These are phyloP conservation scores for Hortaea sp. DNA, from an alignment of 2,329 filamentous ascomycete genomes.

Conservation along the genomic window DNA sequence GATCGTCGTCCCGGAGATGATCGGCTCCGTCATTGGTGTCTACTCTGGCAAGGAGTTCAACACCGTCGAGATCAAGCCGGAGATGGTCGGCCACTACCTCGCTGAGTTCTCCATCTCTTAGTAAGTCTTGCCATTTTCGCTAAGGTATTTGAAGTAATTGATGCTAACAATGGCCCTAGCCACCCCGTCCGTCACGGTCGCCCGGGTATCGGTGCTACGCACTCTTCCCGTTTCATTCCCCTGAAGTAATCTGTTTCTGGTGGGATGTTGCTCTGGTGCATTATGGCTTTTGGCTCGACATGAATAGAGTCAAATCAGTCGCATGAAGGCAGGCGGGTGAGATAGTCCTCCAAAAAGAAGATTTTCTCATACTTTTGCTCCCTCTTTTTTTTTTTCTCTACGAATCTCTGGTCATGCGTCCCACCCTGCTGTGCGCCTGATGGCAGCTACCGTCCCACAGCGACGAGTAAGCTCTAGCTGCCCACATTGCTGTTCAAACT, in stretches of 20 bases:
- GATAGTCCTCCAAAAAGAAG: no score
- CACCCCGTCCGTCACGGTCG: slow-evolving; percentile 99
- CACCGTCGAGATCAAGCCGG: slow-evolving; percentile 99
- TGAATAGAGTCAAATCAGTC: not conserved
- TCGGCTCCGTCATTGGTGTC: slow-evolving; percentile 95
- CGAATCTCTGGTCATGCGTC: no score
- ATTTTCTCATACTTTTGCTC: no score
- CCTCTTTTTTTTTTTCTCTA: no score
- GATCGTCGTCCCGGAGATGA: slow-evolving; percentile 99
- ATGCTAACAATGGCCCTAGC: slow-evolving; percentile 53
- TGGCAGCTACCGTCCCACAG: no score
- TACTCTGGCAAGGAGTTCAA: slow-evolving; percentile 99
- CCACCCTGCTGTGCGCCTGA: no score
- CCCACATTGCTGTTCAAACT: no score
- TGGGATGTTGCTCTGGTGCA: not conserved
- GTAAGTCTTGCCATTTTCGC: slow-evolving; percentile 48
- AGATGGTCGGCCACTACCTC: slow-evolving; percentile 99
- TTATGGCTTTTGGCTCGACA: not conserved
- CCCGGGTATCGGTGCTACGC: slow-evolving; percentile 99
- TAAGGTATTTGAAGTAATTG: not conserved
- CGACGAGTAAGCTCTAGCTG: no score
- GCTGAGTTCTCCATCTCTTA: slow-evolving; percentile 99
- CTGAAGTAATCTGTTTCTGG: slow-evolving; percentile 62
- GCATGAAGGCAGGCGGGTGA: not conserved
- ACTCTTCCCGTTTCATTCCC: slow-evolving; percentile 99